phyloP scores from a whole-genome alignment of 495 filamentous ascomycete species.

The Bryoglossum gracile region DNA sequence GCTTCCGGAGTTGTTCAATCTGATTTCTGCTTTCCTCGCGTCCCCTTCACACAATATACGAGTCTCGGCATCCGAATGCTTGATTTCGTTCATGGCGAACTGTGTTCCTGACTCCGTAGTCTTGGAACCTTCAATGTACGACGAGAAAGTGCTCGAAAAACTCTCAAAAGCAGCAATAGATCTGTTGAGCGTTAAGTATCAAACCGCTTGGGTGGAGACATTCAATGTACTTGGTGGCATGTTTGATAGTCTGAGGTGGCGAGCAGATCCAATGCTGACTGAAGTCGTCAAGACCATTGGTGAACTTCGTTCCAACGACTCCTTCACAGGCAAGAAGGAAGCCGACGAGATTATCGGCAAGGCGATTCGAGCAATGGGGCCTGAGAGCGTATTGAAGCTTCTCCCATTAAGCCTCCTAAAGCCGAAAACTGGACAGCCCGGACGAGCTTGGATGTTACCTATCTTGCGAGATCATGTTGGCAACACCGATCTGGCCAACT shows the following conservation, averaged over 20 bases:
- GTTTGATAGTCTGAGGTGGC: conserved; percentile 82
- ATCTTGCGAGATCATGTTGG: conserved; percentile 76
- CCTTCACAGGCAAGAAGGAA: conserved; percentile 91
- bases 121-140: conserved; percentile 77
- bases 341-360: conserved; percentile 82
- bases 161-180: conserved; percentile 58
- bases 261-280: conserved; percentile 64
- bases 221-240: conserved; percentile 85
- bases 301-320: conserved; percentile 79
- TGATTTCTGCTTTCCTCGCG: conserved; percentile 70
- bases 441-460: conserved; percentile 91
- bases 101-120: conserved; percentile 75
- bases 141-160: conserved; percentile 76
- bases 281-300: conserved; percentile 71
- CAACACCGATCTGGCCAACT: conserved; percentile 81
- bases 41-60: conserved; percentile 88
- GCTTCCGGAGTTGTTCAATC: conserved; percentile 69
- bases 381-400: conserved; percentile 67
- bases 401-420: conserved; percentile 79
- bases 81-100: conserved; percentile 85
- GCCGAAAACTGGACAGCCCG: conserved; percentile 65
- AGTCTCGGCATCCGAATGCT: conserved; percentile 85
- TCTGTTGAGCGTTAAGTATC: conserved; percentile 81
- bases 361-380: conserved; percentile 83
- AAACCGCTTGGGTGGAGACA: conserved; percentile 90